Conservation (phyloP, 345 rosid genomes). For the Eucalyptus melliodora region DNA sequence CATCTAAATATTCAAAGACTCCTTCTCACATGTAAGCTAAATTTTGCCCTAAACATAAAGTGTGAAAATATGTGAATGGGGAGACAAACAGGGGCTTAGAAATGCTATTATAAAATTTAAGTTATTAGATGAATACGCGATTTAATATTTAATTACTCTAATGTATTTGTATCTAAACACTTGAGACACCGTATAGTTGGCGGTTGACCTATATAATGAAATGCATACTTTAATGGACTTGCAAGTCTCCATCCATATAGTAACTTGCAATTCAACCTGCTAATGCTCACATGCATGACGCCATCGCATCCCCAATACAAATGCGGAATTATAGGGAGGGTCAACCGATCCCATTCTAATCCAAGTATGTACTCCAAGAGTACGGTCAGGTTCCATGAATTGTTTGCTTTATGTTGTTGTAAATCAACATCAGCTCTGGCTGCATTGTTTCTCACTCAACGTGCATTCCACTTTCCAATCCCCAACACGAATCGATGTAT, state of each 20-base stretch:
- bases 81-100: no score
- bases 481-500: background rate
- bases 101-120: no score
- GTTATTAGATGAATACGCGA: no score
- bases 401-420: background rate
- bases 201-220: background rate
- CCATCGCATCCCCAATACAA: background rate
- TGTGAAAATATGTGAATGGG: no score
- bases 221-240: background rate
- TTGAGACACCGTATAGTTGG: background rate
- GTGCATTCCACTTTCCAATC: background rate
- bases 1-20: no score
- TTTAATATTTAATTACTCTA: no score
- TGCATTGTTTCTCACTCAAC: background rate
- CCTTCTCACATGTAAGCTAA: no score
- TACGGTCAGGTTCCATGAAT: background rate
- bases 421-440: background rate
- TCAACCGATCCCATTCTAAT: background rate
- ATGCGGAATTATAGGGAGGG: background rate
- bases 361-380: background rate
- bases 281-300: background rate
- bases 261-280: background rate
- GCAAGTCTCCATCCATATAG: background rate
- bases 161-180: background rate
- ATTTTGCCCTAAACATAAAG: no score